Evolutionary conservation across 805 yeast species (phyloP).

Genomic region (Nakazawaea peltata): DNA sequence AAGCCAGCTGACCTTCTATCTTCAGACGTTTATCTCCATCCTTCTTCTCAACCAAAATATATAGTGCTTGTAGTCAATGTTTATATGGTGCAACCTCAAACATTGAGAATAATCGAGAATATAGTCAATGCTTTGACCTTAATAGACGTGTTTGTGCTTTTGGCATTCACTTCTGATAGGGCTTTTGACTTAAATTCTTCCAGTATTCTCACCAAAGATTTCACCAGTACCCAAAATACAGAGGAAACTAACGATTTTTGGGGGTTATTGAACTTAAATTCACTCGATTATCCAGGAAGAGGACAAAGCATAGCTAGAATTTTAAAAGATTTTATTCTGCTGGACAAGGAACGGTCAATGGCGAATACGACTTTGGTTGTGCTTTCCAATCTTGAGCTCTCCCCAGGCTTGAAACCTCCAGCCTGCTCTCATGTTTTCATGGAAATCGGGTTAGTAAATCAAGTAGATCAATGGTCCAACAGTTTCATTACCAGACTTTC

Average conservation of each 20-base stretch:
- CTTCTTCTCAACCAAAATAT: not conserved
- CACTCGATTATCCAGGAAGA: not conserved
- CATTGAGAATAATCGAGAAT: conserved; percentile 17
- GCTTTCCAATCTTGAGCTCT: conserved; percentile 1
- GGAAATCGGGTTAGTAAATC: conserved; percentile 4
- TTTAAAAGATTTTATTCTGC: not conserved
- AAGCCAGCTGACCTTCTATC: not conserved
- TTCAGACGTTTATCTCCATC: not conserved
- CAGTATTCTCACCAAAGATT: not conserved
- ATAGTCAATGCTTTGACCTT: conserved; percentile 20
- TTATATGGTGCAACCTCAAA: not conserved
- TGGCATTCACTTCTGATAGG: conserved; percentile 1
- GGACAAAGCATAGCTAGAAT: not conserved
- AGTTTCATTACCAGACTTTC: not conserved
- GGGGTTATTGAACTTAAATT: not conserved
- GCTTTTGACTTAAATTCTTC: not conserved
- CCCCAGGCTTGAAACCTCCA: not conserved
- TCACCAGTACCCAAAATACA: not conserved
- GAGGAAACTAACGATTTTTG: not conserved
- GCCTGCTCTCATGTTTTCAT: conserved; percentile 1
- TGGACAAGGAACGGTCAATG: not conserved
- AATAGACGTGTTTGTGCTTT: conserved; percentile 19
- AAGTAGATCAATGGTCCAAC: not conserved
- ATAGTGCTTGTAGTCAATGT: not conserved
- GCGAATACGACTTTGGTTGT: conserved; percentile 2